A percentile compares a stretch with the other conserved stretches of the same genome.
phyloP scores from a whole-genome alignment of 192 early-diverging fungal species.

The Coemansia sp. region DNA sequence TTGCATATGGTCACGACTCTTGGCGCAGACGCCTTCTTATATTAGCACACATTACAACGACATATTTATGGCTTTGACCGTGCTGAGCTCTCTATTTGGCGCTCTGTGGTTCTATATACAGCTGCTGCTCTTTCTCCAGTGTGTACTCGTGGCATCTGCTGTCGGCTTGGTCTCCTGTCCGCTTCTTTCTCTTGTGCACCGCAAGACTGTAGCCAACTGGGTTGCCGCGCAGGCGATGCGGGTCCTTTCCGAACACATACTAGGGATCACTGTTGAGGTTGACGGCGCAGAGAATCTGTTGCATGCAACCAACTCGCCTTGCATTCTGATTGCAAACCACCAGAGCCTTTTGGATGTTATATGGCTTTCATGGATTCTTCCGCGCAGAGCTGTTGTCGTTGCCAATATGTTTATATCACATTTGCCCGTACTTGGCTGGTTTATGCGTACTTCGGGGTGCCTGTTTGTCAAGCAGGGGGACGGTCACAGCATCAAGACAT shows the following conservation, averaged over 20 bases:
- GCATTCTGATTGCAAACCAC: slow-evolving; percentile 81
- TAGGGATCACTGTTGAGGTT: slow-evolving; percentile 62
- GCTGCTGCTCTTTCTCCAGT: slow-evolving; percentile 38
- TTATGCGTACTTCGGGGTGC: slow-evolving; percentile 75
- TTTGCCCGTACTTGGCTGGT: slow-evolving; percentile 73
- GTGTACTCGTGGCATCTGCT: slow-evolving; percentile 29
- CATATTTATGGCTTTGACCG: slow-evolving; percentile 17
- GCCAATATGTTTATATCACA: slow-evolving; percentile 71
- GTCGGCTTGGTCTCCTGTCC: slow-evolving; percentile 33
- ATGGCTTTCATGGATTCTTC: slow-evolving; percentile 64
- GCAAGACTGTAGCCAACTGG: slow-evolving; percentile 58
- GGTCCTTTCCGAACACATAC: slow-evolving; percentile 51
- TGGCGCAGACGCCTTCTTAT: no score
- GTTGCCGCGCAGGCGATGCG: slow-evolving; percentile 60
- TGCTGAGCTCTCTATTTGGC: slow-evolving; percentile 15
- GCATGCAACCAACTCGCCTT: slow-evolving; percentile 54
- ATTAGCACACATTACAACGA: not conserved
- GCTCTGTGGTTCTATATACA: slow-evolving; percentile 34
- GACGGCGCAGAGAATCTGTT: slow-evolving; percentile 61
- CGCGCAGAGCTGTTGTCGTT: slow-evolving; percentile 63
- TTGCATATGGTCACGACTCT: no score
- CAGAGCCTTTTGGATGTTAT: slow-evolving; percentile 78
- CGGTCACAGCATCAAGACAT: slow-evolving; percentile 70
- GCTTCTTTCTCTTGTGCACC: slow-evolving; percentile 28
- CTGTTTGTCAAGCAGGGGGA: slow-evolving; percentile 89